A percentile compares a stretch with the other conserved stretches of the same genome.
Evolutionary conservation across 441 rosid genomes (phyloP).

Genomic region (Gossypium aridum): DNA sequence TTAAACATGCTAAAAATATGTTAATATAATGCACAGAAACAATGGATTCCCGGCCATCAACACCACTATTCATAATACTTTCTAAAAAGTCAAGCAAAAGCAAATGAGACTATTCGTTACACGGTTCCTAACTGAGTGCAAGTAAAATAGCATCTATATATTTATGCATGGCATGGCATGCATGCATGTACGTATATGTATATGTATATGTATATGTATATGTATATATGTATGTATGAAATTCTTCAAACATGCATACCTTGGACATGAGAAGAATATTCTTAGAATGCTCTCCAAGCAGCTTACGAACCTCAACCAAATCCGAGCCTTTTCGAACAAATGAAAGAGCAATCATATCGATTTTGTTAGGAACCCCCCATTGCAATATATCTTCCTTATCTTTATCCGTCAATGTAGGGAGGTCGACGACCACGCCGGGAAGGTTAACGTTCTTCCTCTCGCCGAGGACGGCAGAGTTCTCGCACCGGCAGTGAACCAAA

Average conservation of each 20-base stretch:
- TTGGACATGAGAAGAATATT: background rate
- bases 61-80: background rate
- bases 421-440: background rate
- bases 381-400: background rate
- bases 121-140: background rate
- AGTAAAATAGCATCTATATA: too few relatives aligned
- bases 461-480: background rate
- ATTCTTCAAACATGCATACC: background rate
- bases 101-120: background rate
- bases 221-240: background rate
- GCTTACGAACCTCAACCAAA: background rate
- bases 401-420: background rate
- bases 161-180: too few relatives aligned
- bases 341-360: background rate
- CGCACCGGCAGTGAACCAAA: background rate
- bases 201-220: too few relatives aligned
- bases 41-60: too few relatives aligned
- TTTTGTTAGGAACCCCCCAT: background rate
- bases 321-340: background rate
- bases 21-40: too few relatives aligned
- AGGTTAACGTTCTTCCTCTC: background rate
- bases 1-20: too few relatives aligned
- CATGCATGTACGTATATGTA: too few relatives aligned
- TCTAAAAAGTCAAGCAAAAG: background rate
- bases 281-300: background rate